Percentiles rank a stretch among this genome's conserved stretches.
These are phyloP conservation scores for Rachicladosporium sp. DNA, from an alignment of 2,329 filamentous ascomycete genomes.

Conservation along the genomic window DNA sequence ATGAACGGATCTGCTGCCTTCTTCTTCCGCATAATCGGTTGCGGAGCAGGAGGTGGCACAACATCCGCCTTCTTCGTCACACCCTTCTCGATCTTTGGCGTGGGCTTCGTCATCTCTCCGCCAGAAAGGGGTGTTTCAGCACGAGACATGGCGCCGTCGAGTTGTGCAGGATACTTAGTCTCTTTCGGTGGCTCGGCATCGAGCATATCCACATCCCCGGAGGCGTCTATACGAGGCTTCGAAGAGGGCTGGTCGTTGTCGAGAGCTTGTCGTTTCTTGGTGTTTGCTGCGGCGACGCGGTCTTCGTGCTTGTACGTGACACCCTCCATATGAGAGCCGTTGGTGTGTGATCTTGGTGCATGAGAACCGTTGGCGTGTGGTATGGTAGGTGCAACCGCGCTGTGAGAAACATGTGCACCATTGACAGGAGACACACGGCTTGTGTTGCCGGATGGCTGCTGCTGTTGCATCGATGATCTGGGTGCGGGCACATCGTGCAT, in stretches of 20 bases:
- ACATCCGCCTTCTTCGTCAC: conserved; percentile 4
- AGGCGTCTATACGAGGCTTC: conserved; percentile 3
- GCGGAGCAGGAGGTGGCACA: conserved; percentile 8
- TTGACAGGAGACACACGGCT: conserved; percentile 1
- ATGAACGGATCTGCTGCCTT: conserved; percentile 16
- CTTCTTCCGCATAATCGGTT: conserved; percentile 13
- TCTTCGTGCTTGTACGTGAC: conserved; percentile 20
- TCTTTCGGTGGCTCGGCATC: conserved; percentile 10
- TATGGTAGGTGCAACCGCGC: conserved; percentile 3
- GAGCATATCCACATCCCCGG: conserved; percentile 21
- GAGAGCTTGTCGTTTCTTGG: conserved; percentile 7
- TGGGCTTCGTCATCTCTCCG: conserved; percentile 7
- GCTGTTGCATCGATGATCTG: conserved; percentile 3
- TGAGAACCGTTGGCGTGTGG: not conserved
- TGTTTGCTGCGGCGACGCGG: conserved; percentile 12
- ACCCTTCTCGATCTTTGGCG: conserved; percentile 5
- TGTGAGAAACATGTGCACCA: conserved; percentile 13
- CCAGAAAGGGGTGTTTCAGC: conserved; percentile 13
- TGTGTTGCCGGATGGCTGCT: not conserved
- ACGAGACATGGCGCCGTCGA: conserved; percentile 10
- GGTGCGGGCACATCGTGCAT: conserved; percentile 14
- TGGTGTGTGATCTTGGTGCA: not conserved
- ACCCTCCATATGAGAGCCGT: conserved; percentile 24
- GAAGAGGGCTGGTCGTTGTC: conserved; percentile 6
- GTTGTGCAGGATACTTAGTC: conserved; percentile 1